phyloP scores from a whole-genome alignment of 768 basidiomycete genomes.

The Hemileccinum impolitum region DNA sequence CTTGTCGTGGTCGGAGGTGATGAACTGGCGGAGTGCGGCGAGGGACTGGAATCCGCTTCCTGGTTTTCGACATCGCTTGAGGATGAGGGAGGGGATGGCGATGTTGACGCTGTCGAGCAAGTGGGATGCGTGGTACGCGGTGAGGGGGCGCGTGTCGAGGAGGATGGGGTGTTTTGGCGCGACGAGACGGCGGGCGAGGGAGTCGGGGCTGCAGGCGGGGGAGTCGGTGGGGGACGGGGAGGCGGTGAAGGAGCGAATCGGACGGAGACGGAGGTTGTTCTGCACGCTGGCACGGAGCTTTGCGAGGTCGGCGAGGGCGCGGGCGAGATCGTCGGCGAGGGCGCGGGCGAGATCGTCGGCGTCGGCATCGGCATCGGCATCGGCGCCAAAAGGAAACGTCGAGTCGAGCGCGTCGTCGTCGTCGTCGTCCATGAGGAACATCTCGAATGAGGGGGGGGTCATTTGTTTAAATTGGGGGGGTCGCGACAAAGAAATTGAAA shows the following conservation, averaged over 20 bases:
- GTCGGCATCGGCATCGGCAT: conserved; percentile 42
- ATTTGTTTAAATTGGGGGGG: conserved; percentile 10
- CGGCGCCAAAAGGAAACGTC: conserved; percentile 28
- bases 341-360: conserved; percentile 61
- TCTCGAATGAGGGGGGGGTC: background rate
- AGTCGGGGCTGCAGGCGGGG: conserved; percentile 39
- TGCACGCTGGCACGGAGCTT: conserved; percentile 67
- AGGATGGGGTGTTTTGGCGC: conserved; percentile 58
- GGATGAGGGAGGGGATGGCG: conserved; percentile 85
- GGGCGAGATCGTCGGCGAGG: conserved; percentile 57
- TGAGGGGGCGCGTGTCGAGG: conserved; percentile 77
- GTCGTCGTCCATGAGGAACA: background rate
- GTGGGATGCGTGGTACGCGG: conserved; percentile 61
- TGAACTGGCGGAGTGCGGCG: conserved; percentile 71
- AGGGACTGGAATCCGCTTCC: conserved; percentile 63
- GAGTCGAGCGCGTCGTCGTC: conserved; percentile 27
- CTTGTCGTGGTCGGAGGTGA: conserved; percentile 76
- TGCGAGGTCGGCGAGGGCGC: conserved; percentile 66
- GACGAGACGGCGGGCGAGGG: conserved; percentile 48
- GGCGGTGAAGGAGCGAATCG: conserved; percentile 62
- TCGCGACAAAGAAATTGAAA: conserved; percentile 23
- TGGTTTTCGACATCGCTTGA: conserved; percentile 77
- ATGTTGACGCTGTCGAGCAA: conserved; percentile 75
- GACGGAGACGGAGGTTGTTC: conserved; percentile 74
- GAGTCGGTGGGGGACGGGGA: conserved; percentile 48